Evolutionary conservation across 2,329 filamentous ascomycete genomes (phyloP), one percentile per base, ranked within the genome.

Genomic region (Fusarium chuoi): DNA sequence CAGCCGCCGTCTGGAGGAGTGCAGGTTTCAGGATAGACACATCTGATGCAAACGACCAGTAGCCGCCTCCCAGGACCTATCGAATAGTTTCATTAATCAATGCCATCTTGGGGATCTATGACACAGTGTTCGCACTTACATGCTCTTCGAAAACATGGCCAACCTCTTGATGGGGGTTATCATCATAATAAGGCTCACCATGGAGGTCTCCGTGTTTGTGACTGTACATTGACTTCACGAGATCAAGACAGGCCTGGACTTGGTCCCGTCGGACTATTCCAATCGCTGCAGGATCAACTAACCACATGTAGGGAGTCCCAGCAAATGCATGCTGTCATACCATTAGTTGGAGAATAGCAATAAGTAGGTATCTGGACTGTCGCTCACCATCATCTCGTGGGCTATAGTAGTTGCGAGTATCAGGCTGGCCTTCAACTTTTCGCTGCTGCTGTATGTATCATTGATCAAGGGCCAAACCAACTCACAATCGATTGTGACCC

Each of bases 321-420:
- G 46, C 33, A 41, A 62, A 74, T 26, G 75, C 74, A 45, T 79
- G 77, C 78, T 79, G 5, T 17, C 33, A 42, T 48, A 22, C 10
- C 33, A 49, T 76, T 24, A 77, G 61, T 35, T 38, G 20, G 33
- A 26, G 7, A 24, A 56, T 26, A 33, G 12, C 14, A 11, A 18
- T 30, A 13, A 28, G 54, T 10, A 26, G 30, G 11, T 26, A 8
- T 3, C 49, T 17, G 18, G 33, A 38, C 38, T n/a, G 26, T 36
- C 26, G 56, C 79, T 75, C 52, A 80, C 80, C 51, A 78, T 76
- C 12, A 81, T 30, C 59, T 81, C 80, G 28, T 81, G 80, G 17
- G 75, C 62, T 13, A 81, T 44, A 6, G 77, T 76, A 4, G 51
- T 36, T 6, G 78, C 76, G 18, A 78, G 36, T 15, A 70, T 41